Base-by-base conservation (phyloP, 2,329 filamentous ascomycete genomes). In the Thyridium curvatum region DNA sequence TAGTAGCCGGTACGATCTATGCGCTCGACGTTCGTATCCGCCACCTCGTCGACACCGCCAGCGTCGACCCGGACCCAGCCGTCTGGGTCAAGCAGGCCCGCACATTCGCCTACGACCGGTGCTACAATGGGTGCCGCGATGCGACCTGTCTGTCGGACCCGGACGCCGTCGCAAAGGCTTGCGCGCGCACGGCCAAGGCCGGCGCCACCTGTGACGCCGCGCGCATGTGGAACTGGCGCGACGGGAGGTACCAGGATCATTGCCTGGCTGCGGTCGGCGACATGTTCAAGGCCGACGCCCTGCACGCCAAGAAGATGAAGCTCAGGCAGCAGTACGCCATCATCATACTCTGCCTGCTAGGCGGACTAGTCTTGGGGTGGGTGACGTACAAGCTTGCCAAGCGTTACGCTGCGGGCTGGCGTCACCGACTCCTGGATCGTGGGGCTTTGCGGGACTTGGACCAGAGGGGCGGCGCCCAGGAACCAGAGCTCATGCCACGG, bases 141-240 rank as follows among this genome's bases (percentile, higher is more conserved):
- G 12, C 8, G 14, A 40, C 44, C 39, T 50, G 48, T 36, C 21
- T 26, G 21, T 30, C 28, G 34, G 46, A 49, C 32, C 42, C 45
- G 12, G 38, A 30, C 30, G 47, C 36, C 31, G 43, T 46, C 4
- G 45, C 37, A 34, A 45, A 51, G 21, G 46, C 46, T 10, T 51
- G 48, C 45, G 37, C 41, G 33, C 34, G 32, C 14, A 49, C 46
- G 12, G 40, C 45, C 13, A 31, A 33, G 18, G 39, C 34, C 17
- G 13, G 35, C 7, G 45, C 44, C 17, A 26, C 39, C n/a, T 51
- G 48, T 34, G 46, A 45, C 33, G 48, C 30, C n/a, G 40, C 39
- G 30, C 33, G 28, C 29, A 51, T 51, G 46, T 51, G 46, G 45
- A 51, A 49, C 41, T 51, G 46, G 45, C 30, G 21, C n/a, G 46